These are phyloP conservation scores for Mycogone perniciosa DNA, from an alignment of 2,329 filamentous ascomycete genomes.

Conservation along the genomic window DNA sequence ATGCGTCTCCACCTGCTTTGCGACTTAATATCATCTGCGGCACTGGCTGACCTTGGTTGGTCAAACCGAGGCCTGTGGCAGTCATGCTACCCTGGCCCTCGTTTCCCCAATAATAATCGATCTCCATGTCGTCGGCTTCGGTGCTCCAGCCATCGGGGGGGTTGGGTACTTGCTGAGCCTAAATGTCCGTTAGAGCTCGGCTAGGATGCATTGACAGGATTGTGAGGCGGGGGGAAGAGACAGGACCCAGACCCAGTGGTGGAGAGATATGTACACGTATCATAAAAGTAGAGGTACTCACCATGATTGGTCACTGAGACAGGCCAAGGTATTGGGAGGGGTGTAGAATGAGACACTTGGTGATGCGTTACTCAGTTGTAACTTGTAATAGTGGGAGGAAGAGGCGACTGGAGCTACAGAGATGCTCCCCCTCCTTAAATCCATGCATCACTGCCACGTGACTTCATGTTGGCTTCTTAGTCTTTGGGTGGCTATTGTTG, in stretches of 20 bases:
- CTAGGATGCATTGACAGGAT: background rate
- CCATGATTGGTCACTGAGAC: background rate
- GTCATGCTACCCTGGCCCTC: constrained; percentile 1
- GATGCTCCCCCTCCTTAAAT: background rate
- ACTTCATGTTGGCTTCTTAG: no score
- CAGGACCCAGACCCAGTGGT: background rate
- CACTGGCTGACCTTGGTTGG: background rate
- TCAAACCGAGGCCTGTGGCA: constrained; percentile 1
- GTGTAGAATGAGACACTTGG: background rate
- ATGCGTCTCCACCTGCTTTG: background rate
- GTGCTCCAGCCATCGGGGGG: constrained; percentile 4
- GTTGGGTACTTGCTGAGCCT: background rate
- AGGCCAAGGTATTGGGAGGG: no score
- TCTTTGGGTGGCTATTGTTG: no score
- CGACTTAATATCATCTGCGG: constrained; percentile 5
- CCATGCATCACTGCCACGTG: background rate
- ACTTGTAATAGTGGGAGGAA: background rate
- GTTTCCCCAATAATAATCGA: constrained; percentile 2
- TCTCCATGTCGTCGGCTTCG: constrained; percentile 5
- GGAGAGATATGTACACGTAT: background rate
- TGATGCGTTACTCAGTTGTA: background rate
- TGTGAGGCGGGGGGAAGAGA: background rate
- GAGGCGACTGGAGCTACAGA: background rate
- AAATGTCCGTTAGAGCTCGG: background rate
- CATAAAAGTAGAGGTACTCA: background rate